phyloP scores from a whole-genome alignment of 352 stramenopile genomes.

The Pythium diclinum region DNA sequence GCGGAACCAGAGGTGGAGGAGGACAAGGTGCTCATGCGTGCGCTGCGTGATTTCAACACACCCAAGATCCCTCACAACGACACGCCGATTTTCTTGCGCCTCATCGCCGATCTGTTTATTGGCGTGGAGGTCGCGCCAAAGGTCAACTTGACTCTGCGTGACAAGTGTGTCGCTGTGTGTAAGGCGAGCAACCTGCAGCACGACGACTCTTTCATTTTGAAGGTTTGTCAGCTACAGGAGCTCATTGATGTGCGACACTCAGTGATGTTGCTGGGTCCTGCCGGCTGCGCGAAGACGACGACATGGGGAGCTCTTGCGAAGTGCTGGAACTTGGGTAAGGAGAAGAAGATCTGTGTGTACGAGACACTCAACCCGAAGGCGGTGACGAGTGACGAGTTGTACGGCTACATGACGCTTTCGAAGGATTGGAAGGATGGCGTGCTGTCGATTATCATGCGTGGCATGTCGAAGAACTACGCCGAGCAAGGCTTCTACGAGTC shows the following conservation, averaged over 20 bases:
- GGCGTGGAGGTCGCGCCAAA: constrained; percentile 93
- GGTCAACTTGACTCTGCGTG: constrained; percentile 90
- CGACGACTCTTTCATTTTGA: constrained; percentile 85
- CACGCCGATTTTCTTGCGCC: constrained; percentile 83
- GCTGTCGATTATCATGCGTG: constrained; percentile 88
- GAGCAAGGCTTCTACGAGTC: constrained; percentile 95
- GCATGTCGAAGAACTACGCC: constrained; percentile 88
- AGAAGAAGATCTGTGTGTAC: constrained; percentile 88
- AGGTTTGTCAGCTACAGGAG: constrained; percentile 85
- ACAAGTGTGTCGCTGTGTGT: constrained; percentile 90
- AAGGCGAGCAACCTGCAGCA: constrained; percentile 86
- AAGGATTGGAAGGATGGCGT: constrained; percentile 90
- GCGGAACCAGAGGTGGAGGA: constrained; percentile 80
- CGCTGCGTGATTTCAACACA: constrained; percentile 85
- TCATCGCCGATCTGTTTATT: constrained; percentile 90
- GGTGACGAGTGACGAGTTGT: constrained; percentile 90
- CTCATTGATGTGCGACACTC: constrained; percentile 88
- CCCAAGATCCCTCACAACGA: constrained; percentile 87
- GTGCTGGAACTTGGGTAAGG: constrained; percentile 85
- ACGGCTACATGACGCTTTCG: constrained; percentile 90
- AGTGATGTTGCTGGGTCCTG: constrained; percentile 81
- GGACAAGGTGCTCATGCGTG: constrained; percentile 86
- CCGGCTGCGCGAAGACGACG: constrained; percentile 82
- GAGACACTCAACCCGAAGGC: constrained; percentile 88
- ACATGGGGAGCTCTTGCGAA: constrained; percentile 85